Evolutionary conservation across 1,139 yeast species (phyloP).

Genomic region (Hyphopichia burtonii): DNA sequence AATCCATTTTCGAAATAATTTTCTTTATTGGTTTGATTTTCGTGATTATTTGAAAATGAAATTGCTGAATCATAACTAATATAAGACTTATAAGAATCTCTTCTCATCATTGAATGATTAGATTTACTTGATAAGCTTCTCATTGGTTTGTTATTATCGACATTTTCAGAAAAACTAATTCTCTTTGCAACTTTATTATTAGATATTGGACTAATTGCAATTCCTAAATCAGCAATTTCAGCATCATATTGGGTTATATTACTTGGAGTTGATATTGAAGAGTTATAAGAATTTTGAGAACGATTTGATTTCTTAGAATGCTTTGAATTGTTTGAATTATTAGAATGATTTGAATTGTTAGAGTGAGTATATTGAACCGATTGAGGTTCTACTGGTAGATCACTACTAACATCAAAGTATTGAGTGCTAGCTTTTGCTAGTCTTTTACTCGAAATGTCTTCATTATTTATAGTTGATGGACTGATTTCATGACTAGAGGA

Average conservation of each 20-base stretch:
- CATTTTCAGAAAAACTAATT: conserved; percentile 26
- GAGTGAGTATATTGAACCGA: neutral
- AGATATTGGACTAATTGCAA: conserved; percentile 39
- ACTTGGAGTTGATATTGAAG: conserved; percentile 41
- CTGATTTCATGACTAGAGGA: conserved; percentile 1
- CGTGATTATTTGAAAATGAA: conserved; percentile 30
- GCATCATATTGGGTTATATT: conserved; percentile 42
- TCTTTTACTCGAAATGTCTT: neutral
- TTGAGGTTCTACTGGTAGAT: conserved; percentile 17
- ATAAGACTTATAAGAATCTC: conserved; percentile 49
- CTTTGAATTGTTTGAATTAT: conserved; percentile 26
- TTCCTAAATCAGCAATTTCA: conserved; percentile 46
- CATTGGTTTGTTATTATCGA: conserved; percentile 4
- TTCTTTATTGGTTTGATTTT: conserved; percentile 9
- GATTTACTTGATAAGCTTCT: conserved; percentile 28
- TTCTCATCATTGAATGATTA: conserved; percentile 25
- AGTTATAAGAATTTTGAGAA: conserved; percentile 21
- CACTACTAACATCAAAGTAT: conserved; percentile 20
- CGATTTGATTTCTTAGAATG: conserved; percentile 7
- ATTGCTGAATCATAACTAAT: conserved; percentile 57
- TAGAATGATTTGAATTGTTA: conserved; percentile 11
- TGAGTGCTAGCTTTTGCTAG: conserved; percentile 14
- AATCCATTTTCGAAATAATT: conserved; percentile 15
- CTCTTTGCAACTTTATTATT: conserved; percentile 16
- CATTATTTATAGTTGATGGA: too few relatives aligned